Base-by-base conservation (phyloP, 176 grass and related monocot species). In the Rhynchospora tenuis region DNA sequence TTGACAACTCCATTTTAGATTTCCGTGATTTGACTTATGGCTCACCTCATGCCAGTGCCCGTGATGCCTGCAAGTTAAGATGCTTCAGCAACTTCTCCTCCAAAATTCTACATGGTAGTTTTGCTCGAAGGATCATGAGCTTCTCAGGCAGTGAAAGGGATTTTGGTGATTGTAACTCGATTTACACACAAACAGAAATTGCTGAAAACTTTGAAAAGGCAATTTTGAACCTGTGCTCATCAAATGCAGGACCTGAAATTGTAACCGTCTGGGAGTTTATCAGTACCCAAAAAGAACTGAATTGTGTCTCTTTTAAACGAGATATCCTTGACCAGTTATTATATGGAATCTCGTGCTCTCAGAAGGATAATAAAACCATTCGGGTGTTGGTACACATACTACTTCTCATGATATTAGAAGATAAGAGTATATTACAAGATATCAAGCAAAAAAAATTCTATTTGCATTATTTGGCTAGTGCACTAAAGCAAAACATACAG, bases 21-120 rank as follows among this genome's bases (percentile, higher is more conserved):
- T 70, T 93, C 72, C 92, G 85, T 42, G 90, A 65, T 66, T 28
- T 67, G 44, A 82, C 42, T 67, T 66, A 58, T 2, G 47, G 31
- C 22, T 82, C 59, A 28, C 80, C 60, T 48, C 60, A 60, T 51
- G 13, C 48, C 26, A 55, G 73, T 55, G 24, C 73, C 23, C 22
- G 31, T 55, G 22, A 55, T 76, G 22, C 73, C 48, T 42, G 46
- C 19, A 82, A 93, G 19, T 87, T 93, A 42, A 93, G 93, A 91
- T 99, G 93, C 86, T 95, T 95, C 84, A 95, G 89, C 80, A 93
- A 78, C 81, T 98, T 98, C 86, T 98, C 95, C 42, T 79, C 89
- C 5, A 99, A 90, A 86, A 87, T 93, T 73, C 72, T 98, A 20
- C 85, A 89, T 23, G 90, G 94, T 45, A 73, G 89, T 56, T 88